A percentile compares a stretch with the other conserved stretches of the same genome.
phyloP scores from a whole-genome alignment of 2,329 filamentous ascomycete genomes.

The Annulohypoxylon truncatum region DNA sequence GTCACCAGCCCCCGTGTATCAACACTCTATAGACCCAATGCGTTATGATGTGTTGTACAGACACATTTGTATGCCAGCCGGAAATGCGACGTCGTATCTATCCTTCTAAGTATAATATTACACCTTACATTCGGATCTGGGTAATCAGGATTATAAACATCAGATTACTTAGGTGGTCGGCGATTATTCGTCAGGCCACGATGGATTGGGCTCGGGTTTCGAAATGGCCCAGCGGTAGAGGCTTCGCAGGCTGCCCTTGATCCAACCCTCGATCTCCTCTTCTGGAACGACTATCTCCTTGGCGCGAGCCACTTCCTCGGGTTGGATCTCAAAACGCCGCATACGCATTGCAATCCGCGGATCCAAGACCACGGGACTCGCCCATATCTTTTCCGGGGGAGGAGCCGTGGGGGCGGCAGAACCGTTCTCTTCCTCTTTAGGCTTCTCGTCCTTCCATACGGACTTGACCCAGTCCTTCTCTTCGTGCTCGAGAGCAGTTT shows the following conservation, averaged over 20 bases:
- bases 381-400: conserved; percentile 75
- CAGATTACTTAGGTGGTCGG: not conserved
- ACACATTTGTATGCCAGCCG: not conserved
- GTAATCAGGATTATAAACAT: too few species aligned
- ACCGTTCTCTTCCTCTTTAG: conserved; percentile 49
- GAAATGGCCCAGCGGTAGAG: conserved; percentile 64
- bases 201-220: conserved; percentile 53
- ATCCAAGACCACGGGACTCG: conserved; percentile 80
- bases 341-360: conserved; percentile 80
- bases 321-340: conserved; percentile 77
- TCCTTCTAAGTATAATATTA: conserved; percentile 29
- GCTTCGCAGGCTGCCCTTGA: conserved; percentile 68
- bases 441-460: conserved; percentile 67
- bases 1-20: not conserved
- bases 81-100: conserved; percentile 23
- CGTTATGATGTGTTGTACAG: conserved; percentile 21
- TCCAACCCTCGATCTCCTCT: conserved; percentile 77
- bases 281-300: conserved; percentile 70
- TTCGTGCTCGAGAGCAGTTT: conserved; percentile 73
- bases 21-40: conserved; percentile 23
- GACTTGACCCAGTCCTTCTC: conserved; percentile 87
- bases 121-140: conserved; percentile 2
- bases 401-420: conserved; percentile 20
- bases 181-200: conserved; percentile 38
- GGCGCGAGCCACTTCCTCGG: conserved; percentile 77